Conservation (phyloP, 1,284 basidiomycete species). For the Cryptococcus sp. region DNA sequence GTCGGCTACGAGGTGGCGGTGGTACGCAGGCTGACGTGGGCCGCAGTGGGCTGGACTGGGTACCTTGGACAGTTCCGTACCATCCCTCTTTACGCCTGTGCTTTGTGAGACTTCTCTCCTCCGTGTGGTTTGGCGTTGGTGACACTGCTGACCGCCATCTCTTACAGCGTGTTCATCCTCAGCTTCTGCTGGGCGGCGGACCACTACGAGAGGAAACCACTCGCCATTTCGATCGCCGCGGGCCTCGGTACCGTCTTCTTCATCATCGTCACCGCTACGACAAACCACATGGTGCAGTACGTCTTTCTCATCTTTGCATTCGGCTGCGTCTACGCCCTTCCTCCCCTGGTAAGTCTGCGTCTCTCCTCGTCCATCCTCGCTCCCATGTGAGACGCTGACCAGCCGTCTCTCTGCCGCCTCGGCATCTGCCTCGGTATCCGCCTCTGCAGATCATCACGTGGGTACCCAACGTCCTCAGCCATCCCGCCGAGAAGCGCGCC, state of each 20-base stretch:
- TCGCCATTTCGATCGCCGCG: constrained; percentile 44
- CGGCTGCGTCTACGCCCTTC: constrained; percentile 51
- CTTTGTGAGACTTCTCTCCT: constrained; percentile 21
- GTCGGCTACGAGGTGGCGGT: background rate
- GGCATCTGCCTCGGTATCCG: too few species aligned
- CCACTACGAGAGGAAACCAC: constrained; percentile 46
- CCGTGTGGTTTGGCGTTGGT: too few species aligned
- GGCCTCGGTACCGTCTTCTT: constrained; percentile 46
- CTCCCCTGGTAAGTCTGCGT: constrained; percentile 42
- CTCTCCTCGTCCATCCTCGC: background rate
- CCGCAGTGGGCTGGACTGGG: constrained; percentile 47
- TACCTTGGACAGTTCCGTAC: constrained; percentile 52
- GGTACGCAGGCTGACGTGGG: background rate
- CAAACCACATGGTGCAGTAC: constrained; percentile 50
- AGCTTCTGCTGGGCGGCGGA: constrained; percentile 52
- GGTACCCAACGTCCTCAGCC: constrained; percentile 46
- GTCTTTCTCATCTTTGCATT: constrained; percentile 54
- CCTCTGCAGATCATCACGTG: constrained; percentile 43
- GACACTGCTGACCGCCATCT: background rate
- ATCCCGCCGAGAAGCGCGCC: constrained; percentile 50
- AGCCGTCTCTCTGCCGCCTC: too few species aligned
- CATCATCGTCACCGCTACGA: constrained; percentile 48
- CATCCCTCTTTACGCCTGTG: constrained; percentile 51
- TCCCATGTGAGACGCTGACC: background rate
- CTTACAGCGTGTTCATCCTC: constrained; percentile 41